Evolutionary conservation across 140 eudicot species (phyloP).

Genomic region (Oenanthe javanica): DNA sequence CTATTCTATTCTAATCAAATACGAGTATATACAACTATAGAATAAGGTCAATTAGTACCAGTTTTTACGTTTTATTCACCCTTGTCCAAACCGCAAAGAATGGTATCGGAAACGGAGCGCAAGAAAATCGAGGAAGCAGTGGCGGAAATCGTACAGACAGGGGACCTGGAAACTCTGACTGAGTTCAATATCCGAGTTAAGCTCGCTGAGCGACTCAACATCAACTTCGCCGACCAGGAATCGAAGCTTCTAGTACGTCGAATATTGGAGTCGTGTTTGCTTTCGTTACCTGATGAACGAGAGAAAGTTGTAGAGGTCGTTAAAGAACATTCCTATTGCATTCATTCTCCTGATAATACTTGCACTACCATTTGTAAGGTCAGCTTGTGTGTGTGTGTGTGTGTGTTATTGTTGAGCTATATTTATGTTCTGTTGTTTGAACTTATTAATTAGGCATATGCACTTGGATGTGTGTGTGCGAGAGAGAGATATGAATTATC

Average conservation of each 20-base stretch:
- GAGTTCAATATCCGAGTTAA: slow-evolving; percentile 47
- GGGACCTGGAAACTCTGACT: slow-evolving; percentile 56
- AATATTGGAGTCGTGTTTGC: slow-evolving; percentile 49
- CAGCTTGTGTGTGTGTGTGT: no score
- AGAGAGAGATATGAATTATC: background rate
- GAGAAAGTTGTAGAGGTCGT: background rate
- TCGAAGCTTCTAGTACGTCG: slow-evolving; percentile 41
- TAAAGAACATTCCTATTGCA: slow-evolving; percentile 9
- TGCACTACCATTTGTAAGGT: slow-evolving; percentile 38
- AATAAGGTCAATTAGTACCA: background rate
- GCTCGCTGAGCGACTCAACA: slow-evolving; percentile 44
- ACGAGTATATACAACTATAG: no score
- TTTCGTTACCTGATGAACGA: slow-evolving; percentile 27
- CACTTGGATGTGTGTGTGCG: background rate
- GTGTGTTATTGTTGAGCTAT: background rate
- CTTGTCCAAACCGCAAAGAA: background rate
- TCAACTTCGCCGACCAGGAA: slow-evolving; percentile 37
- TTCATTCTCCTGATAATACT: slow-evolving; percentile 12
- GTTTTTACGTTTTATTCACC: background rate
- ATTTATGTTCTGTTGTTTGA: background rate
- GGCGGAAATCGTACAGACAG: slow-evolving; percentile 32
- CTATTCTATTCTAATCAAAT: no score
- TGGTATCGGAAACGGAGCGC: slow-evolving; percentile 26
- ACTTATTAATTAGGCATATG: background rate
- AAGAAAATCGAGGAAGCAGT: slow-evolving; percentile 51